A percentile compares a stretch with the other conserved stretches of the same genome.
Conservation (phyloP, 2,329 filamentous ascomycete species). For the Trichoderma koningiopsis region DNA sequence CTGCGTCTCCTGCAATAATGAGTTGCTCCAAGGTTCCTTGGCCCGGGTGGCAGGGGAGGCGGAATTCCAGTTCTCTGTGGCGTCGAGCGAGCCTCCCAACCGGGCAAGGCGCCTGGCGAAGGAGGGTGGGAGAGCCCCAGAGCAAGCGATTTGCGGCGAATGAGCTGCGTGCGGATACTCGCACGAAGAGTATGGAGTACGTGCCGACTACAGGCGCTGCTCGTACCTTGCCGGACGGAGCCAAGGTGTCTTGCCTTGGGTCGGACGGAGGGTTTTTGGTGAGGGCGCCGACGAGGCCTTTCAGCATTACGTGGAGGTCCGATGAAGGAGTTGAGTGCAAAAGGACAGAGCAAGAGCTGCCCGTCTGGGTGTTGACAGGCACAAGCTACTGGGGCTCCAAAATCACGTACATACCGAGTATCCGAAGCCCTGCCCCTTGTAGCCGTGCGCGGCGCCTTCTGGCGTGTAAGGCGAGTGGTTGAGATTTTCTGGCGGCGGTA, state of each 20-base stretch:
- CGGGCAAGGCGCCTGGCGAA: constrained; percentile 24
- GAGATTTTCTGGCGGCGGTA: not conserved
- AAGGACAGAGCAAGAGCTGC: not conserved
- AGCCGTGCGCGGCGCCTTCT: not conserved
- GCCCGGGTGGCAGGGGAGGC: constrained; percentile 4
- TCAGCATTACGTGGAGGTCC: not conserved
- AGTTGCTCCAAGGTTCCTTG: constrained; percentile 2
- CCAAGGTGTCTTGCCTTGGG: not conserved
- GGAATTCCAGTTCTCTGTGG: constrained; percentile 24
- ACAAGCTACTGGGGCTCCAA: not conserved
- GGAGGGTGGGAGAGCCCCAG: constrained; percentile 24
- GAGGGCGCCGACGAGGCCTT: not conserved
- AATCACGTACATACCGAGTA: not conserved
- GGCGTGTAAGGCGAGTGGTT: not conserved
- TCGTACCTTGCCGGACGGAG: not conserved
- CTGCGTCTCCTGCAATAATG: not conserved
- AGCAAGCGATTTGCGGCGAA: constrained; percentile 10
- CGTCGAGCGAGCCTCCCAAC: constrained; percentile 25
- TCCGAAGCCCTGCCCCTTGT: not conserved
- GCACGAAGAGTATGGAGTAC: not conserved
- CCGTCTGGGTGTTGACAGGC: no score
- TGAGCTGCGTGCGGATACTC: constrained; percentile 5
- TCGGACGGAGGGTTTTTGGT: not conserved
- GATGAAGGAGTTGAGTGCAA: not conserved
- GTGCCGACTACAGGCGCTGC: constrained; percentile 5